Conservation (phyloP, 176 grass and related monocot genomes). For the Olyra latifolia region DNA sequence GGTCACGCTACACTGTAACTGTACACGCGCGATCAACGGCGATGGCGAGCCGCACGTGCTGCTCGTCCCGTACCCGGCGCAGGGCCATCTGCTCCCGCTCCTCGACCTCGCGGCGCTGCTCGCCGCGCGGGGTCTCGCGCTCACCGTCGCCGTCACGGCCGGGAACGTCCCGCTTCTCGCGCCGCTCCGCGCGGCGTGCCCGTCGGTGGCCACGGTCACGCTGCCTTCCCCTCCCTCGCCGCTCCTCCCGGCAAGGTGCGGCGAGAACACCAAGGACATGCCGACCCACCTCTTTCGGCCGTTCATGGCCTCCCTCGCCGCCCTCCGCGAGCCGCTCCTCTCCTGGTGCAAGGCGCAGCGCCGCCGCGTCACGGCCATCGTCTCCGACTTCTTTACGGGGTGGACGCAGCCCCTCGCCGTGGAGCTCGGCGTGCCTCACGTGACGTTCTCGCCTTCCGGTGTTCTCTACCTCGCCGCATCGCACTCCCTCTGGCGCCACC, state of each 20-base stretch:
- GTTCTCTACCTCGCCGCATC: slow-evolving; percentile 34
- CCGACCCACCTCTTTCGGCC: slow-evolving; percentile 19
- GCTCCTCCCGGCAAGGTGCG: background rate
- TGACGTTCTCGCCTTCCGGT: slow-evolving; percentile 47
- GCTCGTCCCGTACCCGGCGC: slow-evolving; percentile 48
- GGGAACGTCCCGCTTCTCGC: slow-evolving; percentile 43
- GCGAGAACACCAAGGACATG: slow-evolving; percentile 59
- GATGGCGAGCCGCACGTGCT: slow-evolving; percentile 20
- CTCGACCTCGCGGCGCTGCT: slow-evolving; percentile 56
- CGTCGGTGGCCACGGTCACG: slow-evolving; percentile 14
- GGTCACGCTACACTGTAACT: no score
- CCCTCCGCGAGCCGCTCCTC: slow-evolving; percentile 37
- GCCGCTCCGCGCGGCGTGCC: no score
- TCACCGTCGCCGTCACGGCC: slow-evolving; percentile 43
- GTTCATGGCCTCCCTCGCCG: slow-evolving; percentile 32
- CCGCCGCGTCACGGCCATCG: slow-evolving; percentile 37
- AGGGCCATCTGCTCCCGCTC: slow-evolving; percentile 54
- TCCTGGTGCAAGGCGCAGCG: slow-evolving; percentile 26
- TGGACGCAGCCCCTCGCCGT: slow-evolving; percentile 56
- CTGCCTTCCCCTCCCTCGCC: slow-evolving; percentile 41
- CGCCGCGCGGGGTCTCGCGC: slow-evolving; percentile 26
- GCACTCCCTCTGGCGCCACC: slow-evolving; percentile 31
- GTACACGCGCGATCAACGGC: background rate
- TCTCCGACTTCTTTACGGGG: slow-evolving; percentile 67
- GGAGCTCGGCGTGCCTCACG: slow-evolving; percentile 53